Evolutionary conservation across 495 filamentous ascomycete genomes (phyloP).

Genomic region (Physcia stellaris): DNA sequence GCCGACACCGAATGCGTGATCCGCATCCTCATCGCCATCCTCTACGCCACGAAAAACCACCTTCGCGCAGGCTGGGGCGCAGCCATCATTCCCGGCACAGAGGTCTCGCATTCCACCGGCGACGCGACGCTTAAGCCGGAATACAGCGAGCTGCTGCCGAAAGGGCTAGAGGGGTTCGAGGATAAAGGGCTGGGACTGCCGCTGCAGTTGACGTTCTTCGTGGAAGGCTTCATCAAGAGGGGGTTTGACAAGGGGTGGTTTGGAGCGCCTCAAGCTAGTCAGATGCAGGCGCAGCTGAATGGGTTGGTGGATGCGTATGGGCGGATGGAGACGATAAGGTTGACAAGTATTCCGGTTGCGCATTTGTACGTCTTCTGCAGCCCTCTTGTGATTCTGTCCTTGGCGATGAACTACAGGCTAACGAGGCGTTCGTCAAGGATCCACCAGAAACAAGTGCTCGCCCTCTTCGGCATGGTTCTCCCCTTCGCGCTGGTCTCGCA

Average conservation of each 20-base stretch:
- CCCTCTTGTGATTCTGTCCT: not conserved
- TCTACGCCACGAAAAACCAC: constrained; percentile 67
- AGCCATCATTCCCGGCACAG: constrained; percentile 30
- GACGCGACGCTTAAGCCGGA: constrained; percentile 37
- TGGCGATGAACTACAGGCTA: not conserved
- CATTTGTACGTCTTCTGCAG: constrained; percentile 37
- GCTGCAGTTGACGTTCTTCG: constrained; percentile 50
- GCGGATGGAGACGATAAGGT: constrained; percentile 58
- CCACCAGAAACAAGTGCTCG: constrained; percentile 64
- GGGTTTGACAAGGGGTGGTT: constrained; percentile 47
- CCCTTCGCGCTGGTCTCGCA: constrained; percentile 63
- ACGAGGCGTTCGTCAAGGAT: constrained; percentile 29
- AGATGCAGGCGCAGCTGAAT: constrained; percentile 51
- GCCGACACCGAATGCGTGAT: constrained; percentile 46
- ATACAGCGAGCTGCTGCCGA: constrained; percentile 47
- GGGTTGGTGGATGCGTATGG: constrained; percentile 51
- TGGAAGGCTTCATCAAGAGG: constrained; percentile 55
- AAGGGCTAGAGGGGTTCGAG: constrained; percentile 45
- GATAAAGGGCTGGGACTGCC: constrained; percentile 50
- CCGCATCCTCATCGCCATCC: constrained; percentile 51
- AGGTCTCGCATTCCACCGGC: constrained; percentile 26
- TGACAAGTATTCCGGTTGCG: constrained; percentile 62
- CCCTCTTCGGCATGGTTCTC: constrained; percentile 55
- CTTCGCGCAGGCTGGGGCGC: constrained; percentile 60
- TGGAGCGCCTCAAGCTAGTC: constrained; percentile 44